phyloP scores from a whole-genome alignment of 192 early-diverging fungal genomes.

The Helicostylum pulchrum region DNA sequence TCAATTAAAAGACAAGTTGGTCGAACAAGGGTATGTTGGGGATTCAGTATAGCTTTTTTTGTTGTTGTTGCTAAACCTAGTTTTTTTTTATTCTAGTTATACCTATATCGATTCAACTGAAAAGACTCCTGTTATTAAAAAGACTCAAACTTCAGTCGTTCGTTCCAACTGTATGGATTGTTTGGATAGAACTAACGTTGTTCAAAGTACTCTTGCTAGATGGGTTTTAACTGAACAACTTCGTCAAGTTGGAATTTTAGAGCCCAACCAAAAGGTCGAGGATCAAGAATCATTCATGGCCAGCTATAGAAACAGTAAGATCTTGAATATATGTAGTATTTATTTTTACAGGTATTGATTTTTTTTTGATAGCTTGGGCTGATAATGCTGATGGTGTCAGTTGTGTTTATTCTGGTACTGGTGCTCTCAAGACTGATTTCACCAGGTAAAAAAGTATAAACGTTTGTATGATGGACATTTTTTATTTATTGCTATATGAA shows the following conservation, averaged over 20 bases:
- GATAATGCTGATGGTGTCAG: constrained; percentile 95
- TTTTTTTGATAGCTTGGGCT: constrained; percentile 79
- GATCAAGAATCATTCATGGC: constrained; percentile 62
- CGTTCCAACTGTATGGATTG: constrained; percentile 99
- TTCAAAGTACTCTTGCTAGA: constrained; percentile 88
- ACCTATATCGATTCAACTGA: constrained; percentile 44
- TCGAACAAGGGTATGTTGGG: constrained; percentile 43
- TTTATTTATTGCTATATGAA: not conserved
- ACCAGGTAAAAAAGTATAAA: constrained; percentile 56
- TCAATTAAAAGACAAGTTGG: constrained; percentile 65
- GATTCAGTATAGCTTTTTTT: not conserved
- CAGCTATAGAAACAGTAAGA: constrained; percentile 76
- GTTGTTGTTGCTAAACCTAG: not conserved
- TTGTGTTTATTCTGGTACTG: constrained; percentile 90
- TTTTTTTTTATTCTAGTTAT: constrained; percentile 43
- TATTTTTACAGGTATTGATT: not conserved
- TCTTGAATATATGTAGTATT: not conserved
- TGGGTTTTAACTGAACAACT: constrained; percentile 72
- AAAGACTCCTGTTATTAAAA: constrained; percentile 30
- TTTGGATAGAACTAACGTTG: constrained; percentile 98
- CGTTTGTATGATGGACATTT: not conserved
- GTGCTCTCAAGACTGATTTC: constrained; percentile 97
- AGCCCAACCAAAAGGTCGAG: constrained; percentile 58
- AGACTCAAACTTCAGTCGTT: constrained; percentile 74
- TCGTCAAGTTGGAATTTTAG: constrained; percentile 61